phyloP scores from a whole-genome alignment of 805 yeast genomes.

The Hemisphaericaspora nanyangensis region DNA sequence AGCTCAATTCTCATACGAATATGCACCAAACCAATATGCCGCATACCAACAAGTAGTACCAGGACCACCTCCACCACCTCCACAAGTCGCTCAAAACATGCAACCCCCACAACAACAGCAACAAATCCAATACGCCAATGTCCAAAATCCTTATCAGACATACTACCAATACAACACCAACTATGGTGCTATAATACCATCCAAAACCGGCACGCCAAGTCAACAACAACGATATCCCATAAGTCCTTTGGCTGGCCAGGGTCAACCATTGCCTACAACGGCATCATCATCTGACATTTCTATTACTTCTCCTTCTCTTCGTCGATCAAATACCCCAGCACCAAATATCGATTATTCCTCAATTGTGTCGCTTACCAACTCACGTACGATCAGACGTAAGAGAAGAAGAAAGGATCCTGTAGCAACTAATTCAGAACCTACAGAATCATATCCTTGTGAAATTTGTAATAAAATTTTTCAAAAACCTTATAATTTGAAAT shows the following conservation, averaged over 20 bases:
- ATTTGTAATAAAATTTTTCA: constrained; percentile 44
- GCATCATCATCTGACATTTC: background rate
- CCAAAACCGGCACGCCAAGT: background rate
- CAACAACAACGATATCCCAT: constrained; percentile 1
- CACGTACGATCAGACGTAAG: constrained; percentile 26
- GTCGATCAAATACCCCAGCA: background rate
- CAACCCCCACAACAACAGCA: constrained; percentile 2
- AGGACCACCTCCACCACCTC: no score
- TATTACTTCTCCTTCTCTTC: background rate
- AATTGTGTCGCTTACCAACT: constrained; percentile 30
- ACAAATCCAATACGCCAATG: background rate
- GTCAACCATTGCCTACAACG: background rate
- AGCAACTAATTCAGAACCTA: constrained; percentile 2
- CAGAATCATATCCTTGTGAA: constrained; percentile 31
- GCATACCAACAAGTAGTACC: constrained; percentile 1
- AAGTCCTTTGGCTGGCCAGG: constrained; percentile 1
- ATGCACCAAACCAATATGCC: background rate
- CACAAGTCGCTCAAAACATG: no score
- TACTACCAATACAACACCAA: constrained; percentile 1
- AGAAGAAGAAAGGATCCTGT: constrained; percentile 16
- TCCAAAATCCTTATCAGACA: constrained; percentile 1
- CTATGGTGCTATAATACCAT: constrained; percentile 4
- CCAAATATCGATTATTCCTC: constrained; percentile 28
- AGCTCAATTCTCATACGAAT: constrained; percentile 1
- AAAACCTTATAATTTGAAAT: constrained; percentile 47